Base-by-base conservation (phyloP, 208 protist genomes). In the Ichthyophonus hoferi region DNA sequence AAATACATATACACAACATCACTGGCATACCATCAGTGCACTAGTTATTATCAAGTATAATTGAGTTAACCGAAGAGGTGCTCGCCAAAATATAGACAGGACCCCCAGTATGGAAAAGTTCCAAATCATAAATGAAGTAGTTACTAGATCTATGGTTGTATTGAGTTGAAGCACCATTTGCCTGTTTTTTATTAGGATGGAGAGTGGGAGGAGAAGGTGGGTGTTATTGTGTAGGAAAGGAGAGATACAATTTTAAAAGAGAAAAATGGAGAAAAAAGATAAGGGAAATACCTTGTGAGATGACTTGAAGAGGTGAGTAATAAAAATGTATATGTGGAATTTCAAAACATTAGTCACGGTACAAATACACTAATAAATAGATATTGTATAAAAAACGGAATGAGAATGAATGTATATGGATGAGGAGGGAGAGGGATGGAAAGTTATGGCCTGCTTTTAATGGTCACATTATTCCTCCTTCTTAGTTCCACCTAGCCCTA, bases 61-160 rank as follows among this genome's bases (percentile, higher is more conserved):
- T 86, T 96, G 94, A 88, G 92, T 86, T 0, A 94, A 0, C 38
- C 76, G 12, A 31, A 91, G 40, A 2, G 93, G 94, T 1, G 87
- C 84, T 24, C 91, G 43, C 35, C 58, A 90, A 40, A 58, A 40
- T 1, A 90, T 58, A 38, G 38, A 0, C 31, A 87, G 1, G 3
- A 90, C 2, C 35, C 88, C 88, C 35, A 92, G 91, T 38, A 83
- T 87, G 1, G 87, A 85, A 88, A 95, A 95, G 90, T 96, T 96
- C 82, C 87, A 94, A 37, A 93, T 38, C 42, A 91, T 14, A 38
- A 95, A 92, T 34, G 83, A 39, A 79, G 93, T 91, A 0, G 91
- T 94, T 34, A 95, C 58, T 31, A 79, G 94, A 83, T 96, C 94
- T 38, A 96, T 78, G 12, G 92, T 33, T 33, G 92, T 17, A 88